These are phyloP conservation scores for Aspergillus clavatus DNA, from an alignment of 2,329 filamentous ascomycete species.

Conservation along the genomic window DNA sequence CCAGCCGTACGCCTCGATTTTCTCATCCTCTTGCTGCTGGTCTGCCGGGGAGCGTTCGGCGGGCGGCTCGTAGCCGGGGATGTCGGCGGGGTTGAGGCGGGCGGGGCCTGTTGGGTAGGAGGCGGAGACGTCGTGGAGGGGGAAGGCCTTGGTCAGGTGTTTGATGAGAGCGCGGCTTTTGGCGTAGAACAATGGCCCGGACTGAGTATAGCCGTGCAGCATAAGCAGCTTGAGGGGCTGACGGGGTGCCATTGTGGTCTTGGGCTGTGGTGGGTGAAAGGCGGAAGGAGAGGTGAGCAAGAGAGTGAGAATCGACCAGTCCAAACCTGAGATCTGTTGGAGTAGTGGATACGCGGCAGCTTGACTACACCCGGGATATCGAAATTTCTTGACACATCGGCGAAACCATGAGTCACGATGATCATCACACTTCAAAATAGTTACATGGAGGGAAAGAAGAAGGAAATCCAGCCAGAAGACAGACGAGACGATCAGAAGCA, in stretches of 20 bases:
- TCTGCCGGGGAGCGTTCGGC: slow-evolving; percentile 22
- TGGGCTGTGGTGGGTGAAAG: not conserved
- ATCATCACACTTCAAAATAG: too few species aligned
- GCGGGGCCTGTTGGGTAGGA: slow-evolving; percentile 67
- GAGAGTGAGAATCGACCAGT: too few species aligned
- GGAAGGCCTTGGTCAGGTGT: slow-evolving; percentile 68
- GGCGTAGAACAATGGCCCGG: slow-evolving; percentile 73
- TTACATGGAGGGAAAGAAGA: too few species aligned
- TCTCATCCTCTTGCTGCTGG: slow-evolving; percentile 37
- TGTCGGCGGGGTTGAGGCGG: slow-evolving; percentile 59
- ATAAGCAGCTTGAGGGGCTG: slow-evolving; percentile 62
- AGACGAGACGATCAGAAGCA: too few species aligned
- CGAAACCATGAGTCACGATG: too few species aligned
- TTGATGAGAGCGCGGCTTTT: slow-evolving; percentile 88
- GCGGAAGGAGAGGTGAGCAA: too few species aligned
- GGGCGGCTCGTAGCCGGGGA: slow-evolving; percentile 60
- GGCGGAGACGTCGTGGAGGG: slow-evolving; percentile 54
- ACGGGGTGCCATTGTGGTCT: slow-evolving; percentile 7
- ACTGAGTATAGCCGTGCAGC: slow-evolving; percentile 89
- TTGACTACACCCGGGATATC: too few species aligned
- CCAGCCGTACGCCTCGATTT: slow-evolving; percentile 74
- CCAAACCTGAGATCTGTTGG: too few species aligned
- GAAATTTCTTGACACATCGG: too few species aligned
- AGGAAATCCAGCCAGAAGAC: too few species aligned
- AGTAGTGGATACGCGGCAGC: not conserved